Base-by-base conservation (phyloP, 2,329 filamentous ascomycete species). In the Botrytis byssoidea region DNA sequence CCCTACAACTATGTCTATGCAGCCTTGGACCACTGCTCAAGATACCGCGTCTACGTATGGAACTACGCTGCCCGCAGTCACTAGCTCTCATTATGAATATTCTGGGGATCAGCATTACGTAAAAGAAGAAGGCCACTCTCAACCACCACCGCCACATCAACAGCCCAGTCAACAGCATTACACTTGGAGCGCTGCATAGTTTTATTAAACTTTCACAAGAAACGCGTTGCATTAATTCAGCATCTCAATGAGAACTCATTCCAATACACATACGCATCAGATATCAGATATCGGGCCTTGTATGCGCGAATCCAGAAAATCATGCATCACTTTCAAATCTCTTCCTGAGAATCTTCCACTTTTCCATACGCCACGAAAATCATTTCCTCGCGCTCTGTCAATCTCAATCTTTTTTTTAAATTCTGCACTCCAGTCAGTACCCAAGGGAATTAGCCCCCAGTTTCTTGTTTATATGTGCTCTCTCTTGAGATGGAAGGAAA, bases 41-140 rank as follows among this genome's bases (percentile, higher is more conserved):
- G 77, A 78, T 32, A 71, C 74, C 2, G 73, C 71, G 10, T 72
- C 68, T 35, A 73, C 76, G 29, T 79, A 80, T 73, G 77, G 75
- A 6, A 77, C 76, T 16, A 70, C 76, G 9, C 68, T 73, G 9
- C 75, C 73, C 25, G 70, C 73, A n/a, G 37, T 73, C 16, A 73
- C 66, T n/a, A 67, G 74, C 20, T 76, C 76, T 22, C 76, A 77
- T 44, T 81, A 80, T 68, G 76, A 79, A 16, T 80, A 77, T 68
- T 66, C 77, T 0, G 73, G 59, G 35, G 75, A 78, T 55, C 74
- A 75, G n/a, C 74, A 75, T 55, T 79, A 78, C 48, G 70, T 69
- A 35, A 80, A 80, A 68, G 75, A 77, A 29, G 78, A 79, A 61
- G 74, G 60, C 10, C 51, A 48, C 29, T 59, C 67, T 40, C 71